phyloP scores from a whole-genome alignment of 1,284 basidiomycete genomes.

The Tylopilus sp. region DNA sequence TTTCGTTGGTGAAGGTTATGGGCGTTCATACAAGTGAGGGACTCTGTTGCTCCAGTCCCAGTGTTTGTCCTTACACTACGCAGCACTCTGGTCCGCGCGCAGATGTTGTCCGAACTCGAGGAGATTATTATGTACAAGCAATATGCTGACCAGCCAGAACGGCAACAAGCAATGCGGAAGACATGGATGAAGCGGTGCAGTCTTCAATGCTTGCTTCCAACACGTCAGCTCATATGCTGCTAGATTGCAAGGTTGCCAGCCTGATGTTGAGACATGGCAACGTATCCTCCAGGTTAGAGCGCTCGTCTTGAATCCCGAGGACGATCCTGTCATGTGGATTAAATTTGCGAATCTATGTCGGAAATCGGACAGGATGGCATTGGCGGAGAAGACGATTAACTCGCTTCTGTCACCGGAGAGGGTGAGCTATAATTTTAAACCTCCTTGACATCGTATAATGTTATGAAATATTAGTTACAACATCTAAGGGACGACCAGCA shows the following conservation, averaged over 20 bases:
- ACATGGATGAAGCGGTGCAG: conserved; percentile 92
- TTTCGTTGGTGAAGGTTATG: conserved; percentile 94
- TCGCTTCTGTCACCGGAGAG: conserved; percentile 74
- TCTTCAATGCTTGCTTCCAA: not conserved
- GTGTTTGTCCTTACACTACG: conserved; percentile 13
- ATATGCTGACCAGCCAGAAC: conserved; percentile 89
- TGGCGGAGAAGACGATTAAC: conserved; percentile 97
- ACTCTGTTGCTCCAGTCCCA: not conserved
- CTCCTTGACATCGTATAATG: conserved; percentile 3
- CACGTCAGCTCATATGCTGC: conserved; percentile 7
- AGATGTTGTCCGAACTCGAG: conserved; percentile 98
- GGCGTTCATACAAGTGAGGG: conserved; percentile 88
- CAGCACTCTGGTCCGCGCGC: conserved; percentile 94
- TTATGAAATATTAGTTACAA: conserved; percentile 30
- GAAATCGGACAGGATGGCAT: conserved; percentile 79
- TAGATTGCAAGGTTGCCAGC: conserved; percentile 93
- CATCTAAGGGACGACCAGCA: conserved; percentile 47
- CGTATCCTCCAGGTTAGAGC: conserved; percentile 95
- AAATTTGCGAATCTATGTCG: conserved; percentile 88
- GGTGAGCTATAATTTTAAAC: conserved; percentile 34
- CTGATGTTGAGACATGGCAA: conserved; percentile 99
- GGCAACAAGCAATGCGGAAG: conserved; percentile 80
- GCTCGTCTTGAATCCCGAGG: conserved; percentile 89
- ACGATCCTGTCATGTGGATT: conserved; percentile 98
- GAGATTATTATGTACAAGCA: conserved; percentile 98